Base-by-base conservation (phyloP, 805 yeast species). In the Starmerella bombicola region DNA sequence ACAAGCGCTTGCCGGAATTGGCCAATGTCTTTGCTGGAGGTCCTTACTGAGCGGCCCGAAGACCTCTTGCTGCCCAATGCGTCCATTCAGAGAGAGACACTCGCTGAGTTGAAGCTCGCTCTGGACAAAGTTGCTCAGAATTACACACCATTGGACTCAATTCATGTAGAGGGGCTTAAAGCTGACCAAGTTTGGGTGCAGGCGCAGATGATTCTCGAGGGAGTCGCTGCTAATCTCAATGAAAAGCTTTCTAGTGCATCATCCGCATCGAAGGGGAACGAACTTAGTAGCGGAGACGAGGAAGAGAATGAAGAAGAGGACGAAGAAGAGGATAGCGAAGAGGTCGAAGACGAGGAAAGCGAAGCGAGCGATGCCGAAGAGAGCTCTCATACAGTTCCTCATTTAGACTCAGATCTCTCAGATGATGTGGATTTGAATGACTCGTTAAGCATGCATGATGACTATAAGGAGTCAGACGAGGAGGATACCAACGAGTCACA, bases 171-270 rank as follows among this genome's bases (percentile, higher is more conserved):
- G 36, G 97, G 95, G 1, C 65, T 88, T 40, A 95, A 82, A 58
- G 77, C 95, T 19, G 71, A 79, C 30, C 97, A 88, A 57, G 85
- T 91, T 0, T 88, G 88, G 84, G 93, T 88, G 41, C 97, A 88
- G 61, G 78, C 82, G 2, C 83, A 81, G 59, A 70, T 88, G 63
- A 78, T 88, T 16, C 64, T 84, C 29, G 95, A 85, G 43, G 79
- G 78, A 6, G 79, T 80, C 10, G 75, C 78, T 21, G 84, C 78
- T 35, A 67, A 69, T 32, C 60, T 84, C 26, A 56, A 81, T 55
- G 68, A 66, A 41, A 64, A 47, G 62, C n/a, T 16, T 42, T 23
- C 35, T 37, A 29, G 45, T 24, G 12, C 26, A 24, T 24, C 12
- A 12, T 8, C 12, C 26, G 26, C 26, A 12, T 24, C 26, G 12